A percentile compares a stretch with the other conserved stretches of the same genome.
These are phyloP conservation scores for Apiospora marii DNA, from an alignment of 2,329 filamentous ascomycete species.

Conservation along the genomic window DNA sequence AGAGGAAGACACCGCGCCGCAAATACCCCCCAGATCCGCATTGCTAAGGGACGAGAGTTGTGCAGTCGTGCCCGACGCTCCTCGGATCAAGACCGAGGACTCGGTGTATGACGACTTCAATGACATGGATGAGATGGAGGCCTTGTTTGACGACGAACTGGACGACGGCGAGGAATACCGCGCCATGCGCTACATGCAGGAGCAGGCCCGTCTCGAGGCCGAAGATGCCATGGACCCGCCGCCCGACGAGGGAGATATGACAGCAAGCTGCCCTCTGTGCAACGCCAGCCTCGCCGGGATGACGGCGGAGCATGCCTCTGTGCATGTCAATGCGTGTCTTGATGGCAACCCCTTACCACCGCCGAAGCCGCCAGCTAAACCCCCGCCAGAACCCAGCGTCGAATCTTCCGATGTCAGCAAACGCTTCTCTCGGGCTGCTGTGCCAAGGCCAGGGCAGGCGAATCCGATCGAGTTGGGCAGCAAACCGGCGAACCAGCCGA, in stretches of 20 bases:
- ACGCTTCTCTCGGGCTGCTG: constrained; percentile 71
- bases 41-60: constrained; percentile 39
- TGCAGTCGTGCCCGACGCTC: constrained; percentile 32
- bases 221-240: constrained; percentile 58
- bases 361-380: constrained; percentile 48
- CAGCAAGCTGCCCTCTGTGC: constrained; percentile 78
- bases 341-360: constrained; percentile 78
- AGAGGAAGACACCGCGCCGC: constrained; percentile 26
- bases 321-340: constrained; percentile 92
- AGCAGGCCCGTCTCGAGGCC: constrained; percentile 73
- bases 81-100: constrained; percentile 34
- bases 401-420: constrained; percentile 55
- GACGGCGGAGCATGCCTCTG: constrained; percentile 71
- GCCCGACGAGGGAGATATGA: constrained; percentile 42
- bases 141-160: constrained; percentile 59
- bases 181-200: constrained; percentile 76
- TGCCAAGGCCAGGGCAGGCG: constrained; percentile 80
- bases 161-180: constrained; percentile 70
- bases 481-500: constrained; percentile 45
- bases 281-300: constrained; percentile 67
- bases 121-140: constrained; percentile 59
- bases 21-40: constrained; percentile 30
- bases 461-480: constrained; percentile 73
- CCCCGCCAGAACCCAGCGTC: constrained; percentile 38
- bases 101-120: constrained; percentile 43